Evolutionary conservation across 208 protist species (phyloP).

Genomic region (Acanthamoeba quina): DNA sequence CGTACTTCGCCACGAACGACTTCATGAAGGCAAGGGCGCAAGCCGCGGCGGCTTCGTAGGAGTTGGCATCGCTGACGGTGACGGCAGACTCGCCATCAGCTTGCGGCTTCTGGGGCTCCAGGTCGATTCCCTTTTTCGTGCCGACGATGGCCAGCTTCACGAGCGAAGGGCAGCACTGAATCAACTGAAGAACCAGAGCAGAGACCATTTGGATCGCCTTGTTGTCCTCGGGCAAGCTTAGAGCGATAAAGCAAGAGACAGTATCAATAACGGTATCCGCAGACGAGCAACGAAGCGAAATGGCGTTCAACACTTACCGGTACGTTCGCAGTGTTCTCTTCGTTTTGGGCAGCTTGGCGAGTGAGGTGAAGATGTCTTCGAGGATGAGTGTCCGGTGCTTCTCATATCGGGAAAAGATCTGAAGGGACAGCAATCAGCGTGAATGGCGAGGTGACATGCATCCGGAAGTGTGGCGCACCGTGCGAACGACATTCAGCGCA

Average conservation of each 20-base stretch:
- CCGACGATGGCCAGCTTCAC: constrained; percentile 34
- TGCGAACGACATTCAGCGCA: constrained; percentile 58
- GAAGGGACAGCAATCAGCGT: background rate
- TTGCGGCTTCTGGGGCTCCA: constrained; percentile 40
- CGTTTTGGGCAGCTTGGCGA: constrained; percentile 65
- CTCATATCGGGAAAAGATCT: constrained; percentile 73
- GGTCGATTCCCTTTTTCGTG: constrained; percentile 34
- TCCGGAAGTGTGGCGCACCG: background rate
- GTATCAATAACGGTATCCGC: background rate
- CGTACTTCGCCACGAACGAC: constrained; percentile 69
- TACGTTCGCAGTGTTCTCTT: constrained; percentile 59
- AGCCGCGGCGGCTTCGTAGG: constrained; percentile 60
- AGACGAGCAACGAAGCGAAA: background rate
- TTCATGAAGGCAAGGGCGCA: constrained; percentile 69
- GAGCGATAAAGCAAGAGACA: background rate
- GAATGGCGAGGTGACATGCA: background rate
- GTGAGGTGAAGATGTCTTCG: constrained; percentile 67
- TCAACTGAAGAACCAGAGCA: constrained; percentile 71
- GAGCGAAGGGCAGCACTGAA: constrained; percentile 72
- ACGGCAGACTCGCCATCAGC: background rate
- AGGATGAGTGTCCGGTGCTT: constrained; percentile 65
- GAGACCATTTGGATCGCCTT: constrained; percentile 72
- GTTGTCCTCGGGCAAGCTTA: constrained; percentile 59
- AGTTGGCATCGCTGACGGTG: constrained; percentile 47
- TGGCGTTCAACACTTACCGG: background rate